Evolutionary conservation across 2,329 filamentous ascomycete genomes (phyloP), one percentile per base, ranked within the genome.

Genomic region (Penicillium sumatraense): DNA sequence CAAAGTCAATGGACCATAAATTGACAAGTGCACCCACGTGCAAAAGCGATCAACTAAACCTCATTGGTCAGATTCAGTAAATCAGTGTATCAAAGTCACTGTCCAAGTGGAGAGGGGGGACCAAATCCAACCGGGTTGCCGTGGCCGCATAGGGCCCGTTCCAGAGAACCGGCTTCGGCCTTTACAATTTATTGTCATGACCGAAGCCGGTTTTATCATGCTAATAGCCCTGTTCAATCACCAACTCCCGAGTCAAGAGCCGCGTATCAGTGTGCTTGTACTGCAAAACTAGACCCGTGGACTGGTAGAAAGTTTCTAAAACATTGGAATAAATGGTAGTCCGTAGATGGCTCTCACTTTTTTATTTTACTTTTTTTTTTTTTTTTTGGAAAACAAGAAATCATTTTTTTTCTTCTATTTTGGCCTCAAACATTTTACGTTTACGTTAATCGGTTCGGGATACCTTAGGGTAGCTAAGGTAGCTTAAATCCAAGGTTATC

Each of bases 401-500:
- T 7, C 6, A 29, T 29, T 29, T 29, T 29, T 7, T 7, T 29
- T n/a, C n/a, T 29, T 29, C 27, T 35, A n/a, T 9, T 35, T 35
- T 35, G n/a, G 5, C n/a, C 18, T 14, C 4, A 5, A 18, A 8
- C 9, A 3, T 18, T 38, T 16, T 20, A 20, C 16, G 16, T 23
- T 42, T 42, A 24, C 38, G 5, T n/a, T 24, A 4, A 42, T 23
- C 21, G 21, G 29, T 14, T 31, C 29, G 21, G 38, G 13, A n/a
- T 20, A 10, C 3, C 14, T 21, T 46, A n/a, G n/a, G n/a, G n/a
- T n/a, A n/a, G n/a, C n/a, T n/a, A n/a, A n/a, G n/a, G n/a, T 46
- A 46, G 16, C 42, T 46, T 46, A 46, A 46, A 46, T 31, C 42
- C 42, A 46, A 46, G 42, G 42, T 46, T 46, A 46, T 31, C 18